phyloP scores from a whole-genome alignment of 345 rosid species.

The Brassica nigra region DNA sequence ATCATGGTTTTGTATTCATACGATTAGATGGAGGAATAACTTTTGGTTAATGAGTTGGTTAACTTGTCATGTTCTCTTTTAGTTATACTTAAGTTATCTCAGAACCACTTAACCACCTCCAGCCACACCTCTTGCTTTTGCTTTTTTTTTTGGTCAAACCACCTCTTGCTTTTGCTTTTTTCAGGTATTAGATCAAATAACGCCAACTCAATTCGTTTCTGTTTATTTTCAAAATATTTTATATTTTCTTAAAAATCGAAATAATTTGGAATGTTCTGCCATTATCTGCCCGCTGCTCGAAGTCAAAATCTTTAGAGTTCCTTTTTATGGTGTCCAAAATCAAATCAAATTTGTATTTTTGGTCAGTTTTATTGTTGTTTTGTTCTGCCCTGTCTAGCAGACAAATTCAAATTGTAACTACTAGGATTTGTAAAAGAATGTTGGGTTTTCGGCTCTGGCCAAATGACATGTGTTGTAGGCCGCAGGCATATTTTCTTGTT shows the following conservation, averaged over 20 bases:
- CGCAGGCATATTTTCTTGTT: neutral
- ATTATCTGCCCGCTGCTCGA: neutral
- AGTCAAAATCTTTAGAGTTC: neutral
- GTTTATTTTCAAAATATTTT: neutral
- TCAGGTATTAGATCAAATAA: constrained; percentile 24
- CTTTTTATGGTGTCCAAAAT: no score
- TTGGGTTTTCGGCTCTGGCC: neutral
- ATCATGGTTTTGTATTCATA: neutral
- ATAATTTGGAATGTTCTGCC: neutral
- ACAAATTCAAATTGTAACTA: neutral
- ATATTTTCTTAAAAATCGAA: neutral
- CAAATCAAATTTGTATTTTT: neutral
- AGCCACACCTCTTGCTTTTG: constrained; percentile 27
- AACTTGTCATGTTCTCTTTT: constrained; percentile 21
- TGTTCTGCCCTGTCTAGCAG: neutral
- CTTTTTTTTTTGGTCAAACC: neutral
- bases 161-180: constrained; percentile 20
- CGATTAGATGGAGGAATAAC: constrained; percentile 6
- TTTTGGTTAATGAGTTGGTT: constrained; percentile 34
- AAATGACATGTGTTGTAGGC: neutral
- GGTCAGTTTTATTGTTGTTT: neutral
- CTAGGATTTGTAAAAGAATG: neutral
- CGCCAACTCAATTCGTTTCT: constrained; percentile 14
- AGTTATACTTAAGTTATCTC: constrained; percentile 12
- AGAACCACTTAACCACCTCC: constrained; percentile 24